phyloP scores from a whole-genome alignment of 2,329 filamentous ascomycete species.

The Xylaria polymorpha region DNA sequence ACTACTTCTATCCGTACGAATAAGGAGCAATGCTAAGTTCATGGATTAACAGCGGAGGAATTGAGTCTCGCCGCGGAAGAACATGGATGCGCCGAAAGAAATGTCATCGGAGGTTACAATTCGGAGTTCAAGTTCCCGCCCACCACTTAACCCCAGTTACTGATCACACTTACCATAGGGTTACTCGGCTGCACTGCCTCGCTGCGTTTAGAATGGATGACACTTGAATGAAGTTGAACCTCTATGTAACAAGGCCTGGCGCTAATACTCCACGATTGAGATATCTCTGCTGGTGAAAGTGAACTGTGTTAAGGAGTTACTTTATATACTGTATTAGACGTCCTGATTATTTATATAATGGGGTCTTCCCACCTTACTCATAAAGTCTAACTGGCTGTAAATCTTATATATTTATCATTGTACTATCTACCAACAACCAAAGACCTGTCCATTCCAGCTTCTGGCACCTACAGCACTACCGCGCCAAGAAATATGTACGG shows the following conservation, averaged over 20 bases:
- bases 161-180: background rate
- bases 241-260: background rate
- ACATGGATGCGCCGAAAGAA: background rate
- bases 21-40: too few relatives aligned
- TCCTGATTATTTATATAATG: background rate
- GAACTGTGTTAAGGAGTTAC: background rate
- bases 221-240: background rate
- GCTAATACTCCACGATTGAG: background rate
- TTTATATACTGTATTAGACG: background rate
- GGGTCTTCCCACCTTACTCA: background rate
- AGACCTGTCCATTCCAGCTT: background rate
- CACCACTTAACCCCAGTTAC: background rate
- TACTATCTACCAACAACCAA: background rate
- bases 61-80: constrained; percentile 1
- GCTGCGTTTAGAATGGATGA: background rate
- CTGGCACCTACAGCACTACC: background rate
- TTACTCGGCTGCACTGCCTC: background rate
- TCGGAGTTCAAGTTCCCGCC: background rate
- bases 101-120: background rate
- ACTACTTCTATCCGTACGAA: background rate
- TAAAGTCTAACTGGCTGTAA: background rate
- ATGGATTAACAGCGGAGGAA: background rate
- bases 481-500: background rate
- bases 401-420: background rate
- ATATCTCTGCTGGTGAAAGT: background rate